These are phyloP conservation scores for Cantharellus cinnabarinus DNA, from an alignment of 768 basidiomycete genomes.

Conservation along the genomic window DNA sequence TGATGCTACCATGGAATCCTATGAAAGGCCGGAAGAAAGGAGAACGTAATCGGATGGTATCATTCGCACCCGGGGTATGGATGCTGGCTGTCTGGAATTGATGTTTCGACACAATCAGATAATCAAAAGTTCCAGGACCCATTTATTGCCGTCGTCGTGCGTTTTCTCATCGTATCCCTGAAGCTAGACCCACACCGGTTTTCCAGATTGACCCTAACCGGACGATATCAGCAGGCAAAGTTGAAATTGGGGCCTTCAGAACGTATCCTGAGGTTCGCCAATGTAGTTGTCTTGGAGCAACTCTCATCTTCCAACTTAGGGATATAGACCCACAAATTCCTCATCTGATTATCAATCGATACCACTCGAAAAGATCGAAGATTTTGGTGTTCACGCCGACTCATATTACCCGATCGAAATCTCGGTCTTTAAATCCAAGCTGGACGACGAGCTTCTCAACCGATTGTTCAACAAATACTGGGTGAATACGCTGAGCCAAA, in stretches of 20 bases:
- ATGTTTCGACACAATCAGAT: slow-evolving; percentile 89
- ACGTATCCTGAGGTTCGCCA: slow-evolving; percentile 60
- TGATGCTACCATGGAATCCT: background rate
- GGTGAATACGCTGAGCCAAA: slow-evolving; percentile 91
- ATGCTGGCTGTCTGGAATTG: slow-evolving; percentile 98
- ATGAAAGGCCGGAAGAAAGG: slow-evolving; percentile 13
- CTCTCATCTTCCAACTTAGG: slow-evolving; percentile 17
- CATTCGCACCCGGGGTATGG: slow-evolving; percentile 98
- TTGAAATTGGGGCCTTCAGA: slow-evolving; percentile 96
- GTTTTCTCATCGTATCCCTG: slow-evolving; percentile 14
- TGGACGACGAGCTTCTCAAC: slow-evolving; percentile 75
- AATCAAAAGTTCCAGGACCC: slow-evolving; percentile 94
- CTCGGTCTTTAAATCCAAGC: slow-evolving; percentile 79
- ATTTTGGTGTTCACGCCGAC: slow-evolving; percentile 96
- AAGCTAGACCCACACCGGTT: background rate
- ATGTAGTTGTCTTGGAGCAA: background rate
- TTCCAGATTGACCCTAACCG: slow-evolving; percentile 88
- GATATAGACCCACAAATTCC: slow-evolving; percentile 62
- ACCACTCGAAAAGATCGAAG: slow-evolving; percentile 91
- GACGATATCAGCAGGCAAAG: slow-evolving; percentile 93
- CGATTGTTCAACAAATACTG: slow-evolving; percentile 99
- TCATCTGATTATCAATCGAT: slow-evolving; percentile 88
- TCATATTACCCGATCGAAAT: slow-evolving; percentile 91
- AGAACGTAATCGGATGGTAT: slow-evolving; percentile 92
- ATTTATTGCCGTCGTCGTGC: slow-evolving; percentile 87